Percentiles rank a stretch among this genome's conserved stretches.
Evolutionary conservation across 371 early-diverging fungal species (phyloP).

Genomic region (Rhizomucor miehei): DNA sequence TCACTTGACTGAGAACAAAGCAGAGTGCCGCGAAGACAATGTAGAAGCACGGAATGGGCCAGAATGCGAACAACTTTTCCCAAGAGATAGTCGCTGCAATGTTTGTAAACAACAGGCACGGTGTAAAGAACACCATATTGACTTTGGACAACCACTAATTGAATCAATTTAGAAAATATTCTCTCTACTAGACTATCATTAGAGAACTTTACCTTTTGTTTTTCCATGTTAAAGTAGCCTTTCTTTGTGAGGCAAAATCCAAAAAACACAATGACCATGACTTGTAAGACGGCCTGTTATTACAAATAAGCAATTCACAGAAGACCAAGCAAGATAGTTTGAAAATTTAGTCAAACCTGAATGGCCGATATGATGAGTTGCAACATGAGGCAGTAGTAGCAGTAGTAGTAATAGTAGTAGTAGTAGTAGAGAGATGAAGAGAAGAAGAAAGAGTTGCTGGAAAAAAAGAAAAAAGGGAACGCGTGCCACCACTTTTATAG

Average conservation of each 20-base stretch:
- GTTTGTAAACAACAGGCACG: constrained; percentile 67
- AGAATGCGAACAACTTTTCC: constrained; percentile 56
- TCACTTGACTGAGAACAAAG: constrained; percentile 12
- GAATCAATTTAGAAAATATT: neutral
- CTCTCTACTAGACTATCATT: no score
- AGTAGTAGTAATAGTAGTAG: no score
- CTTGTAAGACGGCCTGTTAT: constrained; percentile 57
- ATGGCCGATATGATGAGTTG: constrained; percentile 16
- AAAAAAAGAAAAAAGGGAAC: neutral
- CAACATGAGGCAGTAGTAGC: no score
- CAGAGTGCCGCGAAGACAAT: constrained; percentile 34
- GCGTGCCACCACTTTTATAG: neutral
- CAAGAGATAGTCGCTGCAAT: constrained; percentile 64
- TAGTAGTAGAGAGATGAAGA: neutral
- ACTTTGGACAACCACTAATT: constrained; percentile 55
- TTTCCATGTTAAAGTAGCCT: constrained; percentile 48
- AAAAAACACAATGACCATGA: constrained; percentile 51
- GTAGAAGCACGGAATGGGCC: constrained; percentile 75
- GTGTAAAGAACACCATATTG: constrained; percentile 66
- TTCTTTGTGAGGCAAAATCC: constrained; percentile 46
- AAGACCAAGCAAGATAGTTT: no score
- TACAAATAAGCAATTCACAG: neutral
- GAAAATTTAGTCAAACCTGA: constrained; percentile 5
- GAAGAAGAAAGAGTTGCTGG: neutral
- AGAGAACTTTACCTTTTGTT: constrained; percentile 49